These are phyloP conservation scores for Chlorociboria aeruginascens DNA, from an alignment of 495 filamentous ascomycete species.

Conservation along the genomic window DNA sequence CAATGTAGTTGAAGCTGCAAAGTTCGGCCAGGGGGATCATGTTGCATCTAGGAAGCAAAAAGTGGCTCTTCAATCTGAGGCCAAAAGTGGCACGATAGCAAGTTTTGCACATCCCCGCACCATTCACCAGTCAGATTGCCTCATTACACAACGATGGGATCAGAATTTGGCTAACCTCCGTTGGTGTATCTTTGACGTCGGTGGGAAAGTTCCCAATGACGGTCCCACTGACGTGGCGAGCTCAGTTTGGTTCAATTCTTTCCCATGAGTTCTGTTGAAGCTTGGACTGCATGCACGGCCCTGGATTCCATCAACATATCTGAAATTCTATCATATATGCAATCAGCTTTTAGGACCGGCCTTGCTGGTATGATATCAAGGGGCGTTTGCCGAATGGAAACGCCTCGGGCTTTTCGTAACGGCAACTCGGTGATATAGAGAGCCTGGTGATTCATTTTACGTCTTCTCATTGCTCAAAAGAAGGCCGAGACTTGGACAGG, in stretches of 20 bases:
- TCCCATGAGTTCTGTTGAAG: slow-evolving; percentile 8
- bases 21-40: slow-evolving; percentile 12
- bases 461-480: slow-evolving; percentile 4
- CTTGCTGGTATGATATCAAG: not conserved
- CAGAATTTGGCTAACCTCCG: slow-evolving; percentile 4
- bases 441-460: slow-evolving; percentile 1
- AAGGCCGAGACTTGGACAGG: slow-evolving; percentile 1
- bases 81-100: not conserved
- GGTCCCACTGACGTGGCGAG: slow-evolving; percentile 15
- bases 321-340: slow-evolving; percentile 14
- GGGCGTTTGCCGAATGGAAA: not conserved
- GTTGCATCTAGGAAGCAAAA: slow-evolving; percentile 8
- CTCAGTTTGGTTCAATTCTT: slow-evolving; percentile 15
- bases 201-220: slow-evolving; percentile 15
- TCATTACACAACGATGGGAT: not conserved
- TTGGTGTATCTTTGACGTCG: not conserved
- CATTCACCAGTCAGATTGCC: slow-evolving; percentile 9
- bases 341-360: not conserved
- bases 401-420: not conserved
- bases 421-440: not conserved
- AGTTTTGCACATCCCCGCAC: slow-evolving; percentile 14
- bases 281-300: slow-evolving; percentile 10
- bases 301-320: slow-evolving; percentile 8
- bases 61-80: too few species aligned
- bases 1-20: not conserved